phyloP scores from a whole-genome alignment of 495 filamentous ascomycete genomes.

The Aspergillus cristatus region DNA sequence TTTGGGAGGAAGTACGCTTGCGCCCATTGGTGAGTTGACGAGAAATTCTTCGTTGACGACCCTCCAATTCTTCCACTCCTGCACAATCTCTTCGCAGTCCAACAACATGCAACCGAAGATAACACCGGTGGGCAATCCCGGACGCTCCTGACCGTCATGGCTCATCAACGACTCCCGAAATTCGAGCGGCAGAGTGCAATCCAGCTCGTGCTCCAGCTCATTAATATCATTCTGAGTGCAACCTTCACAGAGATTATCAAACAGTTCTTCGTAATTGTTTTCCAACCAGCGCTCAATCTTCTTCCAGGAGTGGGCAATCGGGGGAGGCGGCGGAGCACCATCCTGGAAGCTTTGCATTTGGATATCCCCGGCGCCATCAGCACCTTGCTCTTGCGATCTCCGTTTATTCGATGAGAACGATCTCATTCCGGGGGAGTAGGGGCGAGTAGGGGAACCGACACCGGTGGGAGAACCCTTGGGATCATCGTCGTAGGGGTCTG shows the following conservation, averaged over 20 bases:
- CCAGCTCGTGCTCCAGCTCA: slow-evolving; percentile 91
- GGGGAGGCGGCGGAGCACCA: slow-evolving; percentile 80
- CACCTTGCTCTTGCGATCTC: slow-evolving; percentile 46
- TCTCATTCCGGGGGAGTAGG: slow-evolving; percentile 88
- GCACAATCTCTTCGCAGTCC: slow-evolving; percentile 96
- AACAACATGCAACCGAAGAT: slow-evolving; percentile 92
- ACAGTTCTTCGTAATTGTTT: slow-evolving; percentile 88
- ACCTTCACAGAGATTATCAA: slow-evolving; percentile 84
- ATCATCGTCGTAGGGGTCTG: slow-evolving; percentile 66
- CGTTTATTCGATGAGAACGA: slow-evolving; percentile 55
- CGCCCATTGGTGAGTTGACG: slow-evolving; percentile 31
- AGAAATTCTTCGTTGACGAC: slow-evolving; percentile 86
- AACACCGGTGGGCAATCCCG: slow-evolving; percentile 82
- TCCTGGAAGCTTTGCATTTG: slow-evolving; percentile 95
- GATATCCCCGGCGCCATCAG: slow-evolving; percentile 69
- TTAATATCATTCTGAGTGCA: slow-evolving; percentile 92
- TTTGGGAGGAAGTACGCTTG: slow-evolving; percentile 33
- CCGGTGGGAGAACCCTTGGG: slow-evolving; percentile 51
- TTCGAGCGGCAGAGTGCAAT: slow-evolving; percentile 89
- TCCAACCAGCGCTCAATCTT: slow-evolving; percentile 92
- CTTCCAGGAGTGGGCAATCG: slow-evolving; percentile 80
- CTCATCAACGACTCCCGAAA: slow-evolving; percentile 83
- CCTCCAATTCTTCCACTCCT: slow-evolving; percentile 96
- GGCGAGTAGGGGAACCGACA: slow-evolving; percentile 42
- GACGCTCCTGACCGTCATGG: slow-evolving; percentile 94